Percentiles rank a stretch among this genome's conserved stretches.
phyloP scores from a whole-genome alignment of 1,284 basidiomycete species.

The Ustilago xerochloae region DNA sequence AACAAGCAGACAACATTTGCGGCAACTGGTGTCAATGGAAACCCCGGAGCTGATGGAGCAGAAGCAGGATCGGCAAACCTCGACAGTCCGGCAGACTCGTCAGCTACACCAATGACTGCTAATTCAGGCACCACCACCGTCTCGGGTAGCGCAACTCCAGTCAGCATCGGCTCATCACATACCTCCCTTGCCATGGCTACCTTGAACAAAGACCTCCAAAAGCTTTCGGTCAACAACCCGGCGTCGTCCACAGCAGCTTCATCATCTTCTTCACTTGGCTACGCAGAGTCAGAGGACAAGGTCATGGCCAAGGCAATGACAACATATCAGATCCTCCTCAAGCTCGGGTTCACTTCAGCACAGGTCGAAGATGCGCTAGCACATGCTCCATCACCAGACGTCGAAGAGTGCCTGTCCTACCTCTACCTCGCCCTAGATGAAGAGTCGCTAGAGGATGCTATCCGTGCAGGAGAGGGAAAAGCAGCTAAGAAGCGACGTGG shows the following conservation, averaged over 20 bases:
- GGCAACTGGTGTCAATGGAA: conserved; percentile 36
- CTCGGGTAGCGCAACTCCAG: conserved; percentile 40
- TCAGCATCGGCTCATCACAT: conserved; percentile 33
- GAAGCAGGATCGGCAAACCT: neutral
- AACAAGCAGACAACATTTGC: conserved; percentile 69
- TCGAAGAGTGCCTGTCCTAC: conserved; percentile 83
- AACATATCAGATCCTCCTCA: conserved; percentile 83
- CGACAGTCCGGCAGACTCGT: conserved; percentile 5
- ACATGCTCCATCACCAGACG: conserved; percentile 75
- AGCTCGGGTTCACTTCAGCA: conserved; percentile 81
- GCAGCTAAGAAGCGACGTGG: conserved; percentile 56
- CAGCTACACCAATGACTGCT: conserved; percentile 20
- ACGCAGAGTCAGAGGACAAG: conserved; percentile 70
- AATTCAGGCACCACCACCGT: conserved; percentile 17
- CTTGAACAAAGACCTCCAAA: conserved; percentile 42
- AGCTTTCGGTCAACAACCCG: conserved; percentile 20
- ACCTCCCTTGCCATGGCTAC: conserved; percentile 45
- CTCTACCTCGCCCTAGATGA: conserved; percentile 69
- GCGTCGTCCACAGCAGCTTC: conserved; percentile 8
- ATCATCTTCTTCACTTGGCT: conserved; percentile 20
- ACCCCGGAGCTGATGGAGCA: neutral
- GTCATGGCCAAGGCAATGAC: conserved; percentile 78
- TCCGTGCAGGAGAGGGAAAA: conserved; percentile 68
- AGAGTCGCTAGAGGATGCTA: conserved; percentile 75
- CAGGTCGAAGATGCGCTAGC: conserved; percentile 79